Evolutionary conservation across 768 basidiomycete genomes (phyloP).

Genomic region (Austroboletus eburneus): DNA sequence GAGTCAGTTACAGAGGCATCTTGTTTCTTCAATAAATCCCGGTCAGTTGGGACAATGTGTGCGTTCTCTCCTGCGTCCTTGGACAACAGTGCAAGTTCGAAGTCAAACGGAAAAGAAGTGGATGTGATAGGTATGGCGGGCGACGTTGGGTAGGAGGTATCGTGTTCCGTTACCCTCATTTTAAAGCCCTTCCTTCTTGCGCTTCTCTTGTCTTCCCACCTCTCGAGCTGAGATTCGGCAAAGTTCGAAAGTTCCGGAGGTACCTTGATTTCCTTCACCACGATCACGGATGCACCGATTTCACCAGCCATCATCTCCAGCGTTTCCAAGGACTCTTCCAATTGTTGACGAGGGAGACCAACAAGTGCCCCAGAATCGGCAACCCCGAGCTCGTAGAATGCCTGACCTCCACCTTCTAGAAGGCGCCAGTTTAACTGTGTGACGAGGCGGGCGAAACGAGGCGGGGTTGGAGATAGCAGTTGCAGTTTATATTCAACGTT

Average conservation of each 20-base stretch:
- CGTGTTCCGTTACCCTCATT: no score
- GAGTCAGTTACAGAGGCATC: conserved; percentile 36
- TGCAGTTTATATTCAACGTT: conserved; percentile 96
- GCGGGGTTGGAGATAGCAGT: conserved; percentile 70
- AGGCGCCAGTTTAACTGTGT: conserved; percentile 97
- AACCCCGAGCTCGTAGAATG: conserved; percentile 80
- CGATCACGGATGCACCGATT: conserved; percentile 86
- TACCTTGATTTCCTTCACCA: conserved; percentile 85
- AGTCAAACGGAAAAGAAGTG: no score
- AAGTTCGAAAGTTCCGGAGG: conserved; percentile 45
- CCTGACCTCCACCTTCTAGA: conserved; percentile 78
- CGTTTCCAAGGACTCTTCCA: conserved; percentile 80
- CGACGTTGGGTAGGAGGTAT: no score
- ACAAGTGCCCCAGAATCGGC: conserved; percentile 86
- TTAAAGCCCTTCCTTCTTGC: conserved; percentile 33
- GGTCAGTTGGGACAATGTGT: no score
- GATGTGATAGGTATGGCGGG: no score
- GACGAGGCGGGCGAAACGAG: conserved; percentile 78
- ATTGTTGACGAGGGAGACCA: conserved; percentile 67
- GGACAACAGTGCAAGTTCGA: no score
- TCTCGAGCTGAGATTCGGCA: conserved; percentile 30
- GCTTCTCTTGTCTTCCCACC: conserved; percentile 37
- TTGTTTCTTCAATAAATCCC: conserved; percentile 19
- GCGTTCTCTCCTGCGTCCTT: no score
- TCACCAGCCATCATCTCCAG: conserved; percentile 93